These are phyloP conservation scores for Neophaeococcomyces mojaviensis DNA, from an alignment of 2,329 filamentous ascomycete species.

Conservation along the genomic window DNA sequence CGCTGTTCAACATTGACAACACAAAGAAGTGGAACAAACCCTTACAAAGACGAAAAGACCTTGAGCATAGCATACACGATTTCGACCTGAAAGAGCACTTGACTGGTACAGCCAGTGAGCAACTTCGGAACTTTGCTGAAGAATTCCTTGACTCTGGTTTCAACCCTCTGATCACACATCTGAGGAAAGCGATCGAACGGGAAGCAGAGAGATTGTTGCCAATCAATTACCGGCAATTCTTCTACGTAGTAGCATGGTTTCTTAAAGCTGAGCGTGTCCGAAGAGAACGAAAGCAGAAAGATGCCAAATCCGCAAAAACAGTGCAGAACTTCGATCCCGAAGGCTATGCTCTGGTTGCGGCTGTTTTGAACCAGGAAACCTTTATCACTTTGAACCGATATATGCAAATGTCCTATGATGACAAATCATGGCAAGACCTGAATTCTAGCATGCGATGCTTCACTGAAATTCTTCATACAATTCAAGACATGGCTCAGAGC, in stretches of 20 bases:
- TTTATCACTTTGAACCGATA: slow-evolving; percentile 80
- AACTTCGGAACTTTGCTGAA: slow-evolving; percentile 74
- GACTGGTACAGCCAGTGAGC: slow-evolving; percentile 63
- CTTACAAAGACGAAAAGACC: slow-evolving; percentile 53
- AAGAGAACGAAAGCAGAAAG: slow-evolving; percentile 51
- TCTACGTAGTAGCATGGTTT: slow-evolving; percentile 91
- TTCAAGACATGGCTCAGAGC: slow-evolving; percentile 85
- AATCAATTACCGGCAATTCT: slow-evolving; percentile 76
- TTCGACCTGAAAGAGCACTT: slow-evolving; percentile 68
- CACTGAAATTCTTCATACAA: slow-evolving; percentile 84
- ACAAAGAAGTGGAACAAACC: slow-evolving; percentile 87
- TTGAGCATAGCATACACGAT: slow-evolving; percentile 56
- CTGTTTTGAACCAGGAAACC: slow-evolving; percentile 87
- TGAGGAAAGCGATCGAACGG: slow-evolving; percentile 82
- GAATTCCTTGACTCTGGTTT: slow-evolving; percentile 94
- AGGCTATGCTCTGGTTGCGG: slow-evolving; percentile 79
- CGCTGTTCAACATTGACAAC: slow-evolving; percentile 81
- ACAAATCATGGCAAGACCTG: slow-evolving; percentile 80
- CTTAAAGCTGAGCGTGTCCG: slow-evolving; percentile 74
- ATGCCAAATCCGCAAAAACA: slow-evolving; percentile 41
- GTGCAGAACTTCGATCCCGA: slow-evolving; percentile 53
- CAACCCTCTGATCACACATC: slow-evolving; percentile 78
- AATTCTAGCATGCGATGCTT: slow-evolving; percentile 88
- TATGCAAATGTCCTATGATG: slow-evolving; percentile 70
- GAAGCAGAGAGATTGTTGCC: slow-evolving; percentile 74